Evolutionary conservation across 441 rosid genomes (phyloP).

Genomic region (Eutrema salsugineum): DNA sequence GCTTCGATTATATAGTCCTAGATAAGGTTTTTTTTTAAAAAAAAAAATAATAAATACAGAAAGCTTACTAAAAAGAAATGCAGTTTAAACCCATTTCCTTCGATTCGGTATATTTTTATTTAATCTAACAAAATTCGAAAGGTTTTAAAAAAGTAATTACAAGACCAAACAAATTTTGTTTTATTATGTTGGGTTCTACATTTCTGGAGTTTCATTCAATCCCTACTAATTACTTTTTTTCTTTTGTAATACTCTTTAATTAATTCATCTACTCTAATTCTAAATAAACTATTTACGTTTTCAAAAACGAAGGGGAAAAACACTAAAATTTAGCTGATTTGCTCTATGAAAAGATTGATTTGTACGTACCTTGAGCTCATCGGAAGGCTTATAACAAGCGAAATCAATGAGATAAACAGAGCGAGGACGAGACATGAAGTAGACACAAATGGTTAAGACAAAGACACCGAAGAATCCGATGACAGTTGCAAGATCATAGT

Average conservation of each 20-base stretch:
- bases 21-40: neutral
- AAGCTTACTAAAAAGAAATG: neutral
- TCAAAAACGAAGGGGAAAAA: neutral
- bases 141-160: neutral
- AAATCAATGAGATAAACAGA: conserved; percentile 83
- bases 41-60: neutral
- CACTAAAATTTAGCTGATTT: neutral
- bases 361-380: conserved; percentile 67
- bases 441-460: conserved; percentile 62
- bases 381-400: conserved; percentile 76
- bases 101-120: neutral
- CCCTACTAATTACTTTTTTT: neutral
- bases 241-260: neutral
- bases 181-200: neutral
- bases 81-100: neutral
- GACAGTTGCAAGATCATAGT: conserved; percentile 72
- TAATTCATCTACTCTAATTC: neutral
- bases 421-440: conserved; percentile 79
- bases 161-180: neutral
- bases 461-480: conserved; percentile 60
- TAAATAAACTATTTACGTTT: too few species aligned
- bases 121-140: neutral
- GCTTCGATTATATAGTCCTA: neutral
- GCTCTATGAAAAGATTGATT: neutral
- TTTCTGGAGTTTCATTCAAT: neutral